phyloP scores from a whole-genome alignment of 306 rosid species.

The Glycine tomentella region DNA sequence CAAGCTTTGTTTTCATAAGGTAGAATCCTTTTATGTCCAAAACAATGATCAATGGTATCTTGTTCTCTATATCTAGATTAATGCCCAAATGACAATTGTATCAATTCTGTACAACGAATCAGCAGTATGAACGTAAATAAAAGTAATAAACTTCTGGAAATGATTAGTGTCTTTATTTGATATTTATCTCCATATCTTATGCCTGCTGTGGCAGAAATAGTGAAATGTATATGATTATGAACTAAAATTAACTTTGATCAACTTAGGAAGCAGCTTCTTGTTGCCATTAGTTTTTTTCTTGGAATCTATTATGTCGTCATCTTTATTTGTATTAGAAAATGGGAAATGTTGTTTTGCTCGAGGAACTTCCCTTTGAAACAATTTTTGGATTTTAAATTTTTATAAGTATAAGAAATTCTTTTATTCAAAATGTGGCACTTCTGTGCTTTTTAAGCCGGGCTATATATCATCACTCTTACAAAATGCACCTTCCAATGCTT shows the following conservation, averaged over 20 bases:
- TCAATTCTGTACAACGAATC: slow-evolving; percentile 20
- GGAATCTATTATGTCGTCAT: no score
- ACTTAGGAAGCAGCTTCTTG: background rate
- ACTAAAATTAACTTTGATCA: background rate
- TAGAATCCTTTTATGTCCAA: slow-evolving; percentile 28
- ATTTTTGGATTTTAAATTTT: no score
- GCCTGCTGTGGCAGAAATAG: slow-evolving; percentile 3
- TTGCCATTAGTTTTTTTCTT: no score
- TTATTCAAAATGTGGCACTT: no score
- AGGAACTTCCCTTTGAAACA: no score
- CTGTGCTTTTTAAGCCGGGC: no score
- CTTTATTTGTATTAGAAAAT: no score
- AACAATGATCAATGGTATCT: slow-evolving; percentile 17
- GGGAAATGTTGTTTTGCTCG: no score
- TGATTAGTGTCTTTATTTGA: slow-evolving; percentile 2
- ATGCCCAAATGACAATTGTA: slow-evolving; percentile 9
- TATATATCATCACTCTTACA: no score
- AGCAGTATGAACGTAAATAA: slow-evolving; percentile 2
- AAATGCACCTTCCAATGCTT: background rate
- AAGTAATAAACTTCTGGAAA: slow-evolving; percentile 9
- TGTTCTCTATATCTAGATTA: background rate
- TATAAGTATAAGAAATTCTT: no score
- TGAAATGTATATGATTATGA: background rate
- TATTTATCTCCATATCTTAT: background rate
- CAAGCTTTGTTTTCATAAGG: slow-evolving; percentile 26